Evolutionary conservation across 768 basidiomycete species (phyloP).

Genomic region (Pleurotus pulmonarius): DNA sequence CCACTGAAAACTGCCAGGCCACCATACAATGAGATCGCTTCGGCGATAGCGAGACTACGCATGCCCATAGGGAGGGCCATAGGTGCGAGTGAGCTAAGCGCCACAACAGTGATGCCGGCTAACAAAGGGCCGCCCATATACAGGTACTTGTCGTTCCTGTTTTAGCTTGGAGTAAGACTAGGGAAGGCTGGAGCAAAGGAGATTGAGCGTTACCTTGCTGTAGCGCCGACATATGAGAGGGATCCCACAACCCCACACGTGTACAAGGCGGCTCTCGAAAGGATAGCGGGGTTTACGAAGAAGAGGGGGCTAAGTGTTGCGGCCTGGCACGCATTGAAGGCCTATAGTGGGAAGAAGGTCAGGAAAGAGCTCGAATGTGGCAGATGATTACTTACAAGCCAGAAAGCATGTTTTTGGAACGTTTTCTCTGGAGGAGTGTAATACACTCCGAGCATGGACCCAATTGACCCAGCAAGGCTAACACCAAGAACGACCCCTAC

Average conservation of each 20-base stretch:
- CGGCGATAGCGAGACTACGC: constrained; percentile 70
- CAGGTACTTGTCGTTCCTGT: constrained; percentile 74
- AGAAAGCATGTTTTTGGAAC: constrained; percentile 74
- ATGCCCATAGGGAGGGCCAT: constrained; percentile 85
- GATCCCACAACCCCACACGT: constrained; percentile 85
- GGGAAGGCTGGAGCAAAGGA: not conserved
- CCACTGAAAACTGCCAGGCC: constrained; percentile 86
- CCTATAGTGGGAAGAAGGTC: constrained; percentile 33
- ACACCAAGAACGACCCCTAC: constrained; percentile 79
- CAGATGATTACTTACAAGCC: constrained; percentile 51
- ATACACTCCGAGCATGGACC: constrained; percentile 80
- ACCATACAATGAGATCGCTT: constrained; percentile 80
- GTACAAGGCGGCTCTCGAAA: constrained; percentile 85
- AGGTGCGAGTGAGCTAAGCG: constrained; percentile 81
- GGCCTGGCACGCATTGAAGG: constrained; percentile 84
- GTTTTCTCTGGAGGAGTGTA: constrained; percentile 77
- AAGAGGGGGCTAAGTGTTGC: constrained; percentile 86
- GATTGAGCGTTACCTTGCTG: constrained; percentile 56
- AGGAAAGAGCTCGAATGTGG: not conserved
- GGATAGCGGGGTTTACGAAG: constrained; percentile 80
- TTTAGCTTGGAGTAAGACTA: not conserved
- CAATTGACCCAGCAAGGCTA: constrained; percentile 75
- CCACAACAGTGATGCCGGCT: constrained; percentile 86
- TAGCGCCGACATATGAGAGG: constrained; percentile 84
- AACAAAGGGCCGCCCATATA: constrained; percentile 86